These are phyloP conservation scores for Kazachstania bromeliacearum DNA, from an alignment of 805 yeast species.

Conservation along the genomic window DNA sequence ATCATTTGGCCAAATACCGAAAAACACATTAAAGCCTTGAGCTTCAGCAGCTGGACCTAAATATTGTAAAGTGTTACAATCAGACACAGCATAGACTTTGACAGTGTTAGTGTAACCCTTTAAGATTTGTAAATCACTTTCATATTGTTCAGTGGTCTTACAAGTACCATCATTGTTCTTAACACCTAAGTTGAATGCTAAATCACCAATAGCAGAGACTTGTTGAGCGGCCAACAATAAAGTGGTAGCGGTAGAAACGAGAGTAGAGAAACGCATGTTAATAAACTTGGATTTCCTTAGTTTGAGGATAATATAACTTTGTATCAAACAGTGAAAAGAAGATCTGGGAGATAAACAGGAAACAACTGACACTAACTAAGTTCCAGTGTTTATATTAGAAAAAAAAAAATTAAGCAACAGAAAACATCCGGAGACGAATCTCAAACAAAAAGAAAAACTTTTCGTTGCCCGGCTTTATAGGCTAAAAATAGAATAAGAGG, in stretches of 20 bases:
- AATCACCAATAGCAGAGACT: conserved; percentile 53
- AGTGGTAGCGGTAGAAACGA: conserved; percentile 38
- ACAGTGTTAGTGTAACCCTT: conserved; percentile 52
- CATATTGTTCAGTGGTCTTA: conserved; percentile 64
- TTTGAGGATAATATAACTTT: no score
- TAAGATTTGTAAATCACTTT: conserved; percentile 53
- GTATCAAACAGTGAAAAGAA: no score
- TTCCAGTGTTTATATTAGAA: no score
- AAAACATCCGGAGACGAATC: no score
- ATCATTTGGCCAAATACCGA: conserved; percentile 94
- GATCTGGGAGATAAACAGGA: no score
- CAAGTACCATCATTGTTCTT: conserved; percentile 65
- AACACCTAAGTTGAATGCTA: conserved; percentile 85
- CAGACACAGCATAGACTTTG: conserved; percentile 87
- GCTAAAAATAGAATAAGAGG: no score
- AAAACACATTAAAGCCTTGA: conserved; percentile 63
- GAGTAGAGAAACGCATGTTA: conserved; percentile 29
- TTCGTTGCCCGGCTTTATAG: no score
- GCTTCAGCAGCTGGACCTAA: conserved; percentile 81
- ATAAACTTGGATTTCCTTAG: no score
- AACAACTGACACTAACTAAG: no score
- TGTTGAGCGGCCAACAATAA: conserved; percentile 33
- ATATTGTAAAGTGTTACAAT: conserved; percentile 78
- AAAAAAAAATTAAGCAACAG: no score
- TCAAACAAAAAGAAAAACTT: no score